These are phyloP conservation scores for Saccharum spontaneum DNA, from an alignment of 176 grass and related monocot species.

Conservation along the genomic window DNA sequence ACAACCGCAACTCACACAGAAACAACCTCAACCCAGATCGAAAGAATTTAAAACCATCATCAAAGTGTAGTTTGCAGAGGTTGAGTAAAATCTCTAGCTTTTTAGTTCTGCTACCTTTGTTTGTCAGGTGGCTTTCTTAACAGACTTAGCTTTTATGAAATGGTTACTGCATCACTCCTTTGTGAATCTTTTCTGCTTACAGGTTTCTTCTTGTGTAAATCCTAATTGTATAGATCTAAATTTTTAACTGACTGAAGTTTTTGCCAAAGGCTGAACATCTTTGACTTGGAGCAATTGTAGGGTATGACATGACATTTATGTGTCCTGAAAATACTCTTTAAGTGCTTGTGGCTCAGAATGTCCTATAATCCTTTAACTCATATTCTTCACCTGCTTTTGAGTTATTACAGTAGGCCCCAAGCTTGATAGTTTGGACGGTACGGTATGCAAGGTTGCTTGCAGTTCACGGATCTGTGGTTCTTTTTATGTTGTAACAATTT, in stretches of 20 bases:
- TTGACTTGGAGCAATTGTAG: not conserved
- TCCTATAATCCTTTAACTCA: not conserved
- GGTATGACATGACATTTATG: not conserved
- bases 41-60: not conserved
- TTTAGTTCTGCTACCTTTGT: not conserved
- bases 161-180: not conserved
- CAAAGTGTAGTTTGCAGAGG: not conserved
- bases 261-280: not conserved
- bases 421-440: not conserved
- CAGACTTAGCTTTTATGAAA: not conserved
- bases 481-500: not conserved
- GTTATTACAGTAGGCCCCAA: not conserved
- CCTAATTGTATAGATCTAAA: not conserved
- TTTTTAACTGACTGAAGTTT: not conserved
- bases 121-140: not conserved
- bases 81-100: not conserved
- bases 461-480: not conserved
- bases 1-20: too few species aligned
- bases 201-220: not conserved
- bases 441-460: not conserved
- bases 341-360: not conserved
- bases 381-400: not conserved
- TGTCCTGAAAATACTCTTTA: constrained; percentile 14
- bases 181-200: not conserved
- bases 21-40: too few species aligned